These are phyloP conservation scores for Candida broadrunensis DNA, from an alignment of 805 yeast species.

Conservation along the genomic window DNA sequence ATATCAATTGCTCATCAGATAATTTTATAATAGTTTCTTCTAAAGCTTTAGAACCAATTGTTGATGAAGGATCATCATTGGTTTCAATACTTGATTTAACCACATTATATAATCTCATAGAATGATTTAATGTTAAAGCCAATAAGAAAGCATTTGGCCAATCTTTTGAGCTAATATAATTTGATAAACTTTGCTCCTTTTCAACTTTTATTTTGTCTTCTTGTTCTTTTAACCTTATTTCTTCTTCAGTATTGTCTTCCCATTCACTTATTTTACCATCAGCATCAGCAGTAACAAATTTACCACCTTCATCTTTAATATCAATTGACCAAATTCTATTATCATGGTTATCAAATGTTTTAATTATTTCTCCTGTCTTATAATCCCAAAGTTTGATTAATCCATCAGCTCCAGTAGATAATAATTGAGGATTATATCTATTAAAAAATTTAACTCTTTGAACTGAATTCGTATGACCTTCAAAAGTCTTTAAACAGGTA, in stretches of 20 bases:
- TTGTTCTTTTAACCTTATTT: conserved; percentile 49
- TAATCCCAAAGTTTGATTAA: conserved; percentile 87
- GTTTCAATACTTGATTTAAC: conserved; percentile 57
- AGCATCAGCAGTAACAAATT: conserved; percentile 85
- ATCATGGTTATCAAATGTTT: conserved; percentile 86
- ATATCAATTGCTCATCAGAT: conserved; percentile 54
- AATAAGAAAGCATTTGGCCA: conserved; percentile 88
- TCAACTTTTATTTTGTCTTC: conserved; percentile 61
- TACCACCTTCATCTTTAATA: conserved; percentile 60
- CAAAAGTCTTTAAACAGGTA: conserved; percentile 76
- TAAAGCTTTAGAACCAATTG: conserved; percentile 55
- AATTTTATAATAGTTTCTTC: conserved; percentile 62
- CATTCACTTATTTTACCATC: conserved; percentile 90
- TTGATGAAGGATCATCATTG: conserved; percentile 47
- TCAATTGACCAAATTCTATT: conserved; percentile 94
- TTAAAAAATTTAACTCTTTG: conserved; percentile 75
- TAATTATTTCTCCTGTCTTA: conserved; percentile 67
- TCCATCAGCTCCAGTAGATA: conserved; percentile 92
- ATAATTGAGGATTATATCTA: conserved; percentile 56
- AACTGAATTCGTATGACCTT: conserved; percentile 92
- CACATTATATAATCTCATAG: conserved; percentile 81
- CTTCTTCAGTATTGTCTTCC: conserved; percentile 83
- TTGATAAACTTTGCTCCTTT: conserved; percentile 83
- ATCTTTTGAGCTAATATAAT: conserved; percentile 65
- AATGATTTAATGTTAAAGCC: conserved; percentile 85